phyloP scores from a whole-genome alignment of 2,329 filamentous ascomycete genomes.

The Colletotrichum sp. region DNA sequence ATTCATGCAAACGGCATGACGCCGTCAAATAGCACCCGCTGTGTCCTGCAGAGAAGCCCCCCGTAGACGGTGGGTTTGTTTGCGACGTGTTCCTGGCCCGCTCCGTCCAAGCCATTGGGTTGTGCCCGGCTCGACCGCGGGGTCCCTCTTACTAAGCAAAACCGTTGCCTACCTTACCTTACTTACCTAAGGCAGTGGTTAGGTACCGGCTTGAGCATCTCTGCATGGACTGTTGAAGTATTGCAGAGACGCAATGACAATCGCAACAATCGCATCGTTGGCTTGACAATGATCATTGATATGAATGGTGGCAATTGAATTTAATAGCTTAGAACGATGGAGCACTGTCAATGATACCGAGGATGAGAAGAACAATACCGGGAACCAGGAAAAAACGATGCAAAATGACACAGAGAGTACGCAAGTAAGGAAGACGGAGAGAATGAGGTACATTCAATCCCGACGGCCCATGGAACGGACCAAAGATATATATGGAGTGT shows the following conservation, averaged over 20 bases:
- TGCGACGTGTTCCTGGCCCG: slow-evolving; percentile 13
- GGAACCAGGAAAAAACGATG: not conserved
- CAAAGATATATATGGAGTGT: not conserved
- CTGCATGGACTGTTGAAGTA: not conserved
- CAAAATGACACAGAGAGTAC: not conserved
- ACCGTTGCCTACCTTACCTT: not conserved
- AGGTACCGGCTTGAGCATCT: not conserved
- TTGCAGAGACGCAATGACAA: not conserved
- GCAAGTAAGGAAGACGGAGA: not conserved
- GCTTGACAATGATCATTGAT: not conserved
- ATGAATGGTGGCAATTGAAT: not conserved
- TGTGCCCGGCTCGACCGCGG: not conserved
- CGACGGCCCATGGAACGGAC: not conserved
- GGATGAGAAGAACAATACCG: not conserved
- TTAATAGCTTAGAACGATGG: not conserved
- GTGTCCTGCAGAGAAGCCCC: not conserved
- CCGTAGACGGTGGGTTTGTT: not conserved
- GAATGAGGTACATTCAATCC: not conserved
- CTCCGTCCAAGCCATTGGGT: not conserved
- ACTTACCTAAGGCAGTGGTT: not conserved
- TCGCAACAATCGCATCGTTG: not conserved
- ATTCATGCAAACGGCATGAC: slow-evolving; percentile 16
- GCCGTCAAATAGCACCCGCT: not conserved
- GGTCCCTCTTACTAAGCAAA: not conserved
- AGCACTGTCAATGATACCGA: not conserved